Evolutionary conservation across 139 green algal species (phyloP).

Genomic region (Dunaliella sp.): DNA sequence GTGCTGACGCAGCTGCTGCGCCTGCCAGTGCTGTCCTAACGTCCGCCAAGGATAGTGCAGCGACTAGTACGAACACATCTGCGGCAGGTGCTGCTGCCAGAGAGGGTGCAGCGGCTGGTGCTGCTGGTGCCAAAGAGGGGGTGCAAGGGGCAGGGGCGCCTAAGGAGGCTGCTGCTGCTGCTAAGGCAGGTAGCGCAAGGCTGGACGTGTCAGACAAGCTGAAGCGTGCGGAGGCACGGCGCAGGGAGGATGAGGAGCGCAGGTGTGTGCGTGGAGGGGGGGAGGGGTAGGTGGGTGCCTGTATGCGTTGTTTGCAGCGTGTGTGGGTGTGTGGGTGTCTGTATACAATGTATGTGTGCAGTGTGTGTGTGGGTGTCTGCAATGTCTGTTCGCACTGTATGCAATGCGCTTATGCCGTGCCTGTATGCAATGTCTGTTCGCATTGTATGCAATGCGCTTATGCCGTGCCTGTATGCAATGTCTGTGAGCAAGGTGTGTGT

Average conservation of each 20-base stretch:
- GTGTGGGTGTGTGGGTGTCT: no score
- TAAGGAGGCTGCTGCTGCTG: not conserved
- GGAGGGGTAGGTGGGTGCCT: no score
- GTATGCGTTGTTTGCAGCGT: no score
- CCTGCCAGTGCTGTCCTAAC: not conserved
- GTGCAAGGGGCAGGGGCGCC: not conserved
- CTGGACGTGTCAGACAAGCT: conserved; percentile 2
- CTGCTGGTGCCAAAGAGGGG: not conserved
- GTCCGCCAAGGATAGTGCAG: not conserved
- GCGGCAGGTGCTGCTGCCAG: not conserved
- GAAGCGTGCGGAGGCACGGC: not conserved
- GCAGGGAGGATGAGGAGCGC: conserved; percentile 6
- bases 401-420: no score
- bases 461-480: no score
- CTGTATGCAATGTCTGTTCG: no score
- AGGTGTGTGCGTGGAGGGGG: not conserved
- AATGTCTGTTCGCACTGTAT: no score
- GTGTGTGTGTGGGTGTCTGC: no score
- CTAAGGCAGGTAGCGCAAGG: not conserved
- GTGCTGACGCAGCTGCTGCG: no score
- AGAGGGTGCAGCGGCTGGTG: not conserved
- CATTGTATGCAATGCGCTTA: no score
- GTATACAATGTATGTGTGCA: no score
- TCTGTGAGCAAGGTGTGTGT: not conserved
- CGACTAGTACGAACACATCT: not conserved